A percentile compares a stretch with the other conserved stretches of the same genome.
These are phyloP conservation scores for Xylariaceae sp. DNA, from an alignment of 2,329 filamentous ascomycete genomes.

Conservation along the genomic window DNA sequence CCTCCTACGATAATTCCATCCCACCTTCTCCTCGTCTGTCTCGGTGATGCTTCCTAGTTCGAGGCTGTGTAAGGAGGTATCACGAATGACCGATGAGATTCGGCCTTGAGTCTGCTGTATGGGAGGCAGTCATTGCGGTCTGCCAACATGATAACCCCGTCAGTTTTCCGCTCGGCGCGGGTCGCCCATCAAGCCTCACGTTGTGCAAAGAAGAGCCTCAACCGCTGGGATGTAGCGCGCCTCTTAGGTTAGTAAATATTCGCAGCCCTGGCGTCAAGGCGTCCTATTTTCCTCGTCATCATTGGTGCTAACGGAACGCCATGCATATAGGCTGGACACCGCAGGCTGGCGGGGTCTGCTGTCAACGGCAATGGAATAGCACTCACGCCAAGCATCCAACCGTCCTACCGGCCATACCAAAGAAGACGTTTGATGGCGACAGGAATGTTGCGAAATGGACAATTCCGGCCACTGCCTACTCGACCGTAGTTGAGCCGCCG, in stretches of 20 bases:
- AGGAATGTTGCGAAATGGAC: slow-evolving; percentile 22
- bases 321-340: slow-evolving; percentile 32
- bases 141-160: slow-evolving; percentile 34
- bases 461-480: slow-evolving; percentile 35
- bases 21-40: neutral
- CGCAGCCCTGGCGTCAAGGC: slow-evolving; percentile 1
- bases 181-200: slow-evolving; percentile 34
- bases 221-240: slow-evolving; percentile 29
- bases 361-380: slow-evolving; percentile 34
- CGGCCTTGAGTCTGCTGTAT: slow-evolving; percentile 27
- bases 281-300: slow-evolving; percentile 6
- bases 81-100: slow-evolving; percentile 28
- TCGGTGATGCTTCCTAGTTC: slow-evolving; percentile 10
- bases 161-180: slow-evolving; percentile 34
- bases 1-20: slow-evolving; percentile 2
- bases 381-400: slow-evolving; percentile 33
- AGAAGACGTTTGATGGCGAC: slow-evolving; percentile 22
- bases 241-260: slow-evolving; percentile 35
- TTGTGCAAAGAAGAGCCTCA: slow-evolving; percentile 31
- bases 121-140: slow-evolving; percentile 24
- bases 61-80: slow-evolving; percentile 21
- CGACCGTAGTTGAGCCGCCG: slow-evolving; percentile 40
- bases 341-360: slow-evolving; percentile 18
- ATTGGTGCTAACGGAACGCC: slow-evolving; percentile 32
- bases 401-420: slow-evolving; percentile 33